Evolutionary conservation across 257 asterid genomes (phyloP), one percentile per base, ranked within the genome.

Genomic region (Scutellaria baicalensis): DNA sequence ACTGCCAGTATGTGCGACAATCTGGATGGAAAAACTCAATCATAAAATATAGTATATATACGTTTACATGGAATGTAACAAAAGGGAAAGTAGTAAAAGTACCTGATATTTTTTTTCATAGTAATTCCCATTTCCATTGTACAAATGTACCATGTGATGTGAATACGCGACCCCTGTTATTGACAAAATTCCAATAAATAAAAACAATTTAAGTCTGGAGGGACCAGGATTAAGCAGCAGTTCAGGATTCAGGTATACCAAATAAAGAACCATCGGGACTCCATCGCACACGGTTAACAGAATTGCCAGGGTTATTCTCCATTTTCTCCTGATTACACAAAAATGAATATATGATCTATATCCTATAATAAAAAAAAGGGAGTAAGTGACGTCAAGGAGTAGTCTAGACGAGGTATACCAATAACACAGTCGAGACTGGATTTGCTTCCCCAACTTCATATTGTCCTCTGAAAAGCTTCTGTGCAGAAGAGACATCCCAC

Each of bases 1-100:
- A 55, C 87, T 67, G 55, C 95, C 93, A 54, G 49, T 59, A 77
- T 90, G 97, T 13, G 95, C 97, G 58, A 80, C 89, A 44, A 90
- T 80, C 95, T 90, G 83, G 45, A 50, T 4, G 59, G 35, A 33
- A 43, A 57, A 45, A 36, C 43, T 52, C 47, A 14, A 55, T 79
- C 50, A 67, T 71, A 52, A 49, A 31, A 57, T n/a, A 61, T 31
- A 50, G 8, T 23, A 10, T 14, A 55, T 23, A 23, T 39, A 66
- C 43, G 63, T 1, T 35, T 35, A 18, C 65, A 8, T 11, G 10
- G 39, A n/a, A 35, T 54, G 63, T 21, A 61, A 52, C 14, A 7
- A 35, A 60, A 61, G 8, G 6, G 35, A 43, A 56, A 35, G 33
- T 42, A 31, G 54, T 1, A 43, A 64, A 65, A 72, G 17, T 76